Conservation (phyloP, 352 stramenopile genomes). For the Globisporangium spinosum region DNA sequence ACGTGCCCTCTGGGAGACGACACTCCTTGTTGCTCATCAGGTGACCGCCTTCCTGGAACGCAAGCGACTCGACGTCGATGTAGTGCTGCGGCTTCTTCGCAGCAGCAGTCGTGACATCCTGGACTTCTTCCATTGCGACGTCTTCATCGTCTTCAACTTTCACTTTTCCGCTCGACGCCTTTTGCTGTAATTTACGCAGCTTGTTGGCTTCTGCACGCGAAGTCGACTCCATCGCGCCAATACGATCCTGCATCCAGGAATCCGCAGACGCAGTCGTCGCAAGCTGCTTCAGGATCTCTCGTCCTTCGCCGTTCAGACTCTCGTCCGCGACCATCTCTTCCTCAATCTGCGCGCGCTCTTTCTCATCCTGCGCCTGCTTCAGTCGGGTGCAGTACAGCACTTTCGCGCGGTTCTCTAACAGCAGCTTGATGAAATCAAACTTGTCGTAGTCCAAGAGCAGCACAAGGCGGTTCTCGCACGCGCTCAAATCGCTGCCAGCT, state of each 20-base stretch:
- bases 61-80: conserved; percentile 94
- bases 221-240: conserved; percentile 81
- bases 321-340: conserved; percentile 83
- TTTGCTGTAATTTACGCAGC: conserved; percentile 69
- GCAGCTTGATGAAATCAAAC: conserved; percentile 98
- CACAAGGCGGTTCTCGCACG: conserved; percentile 97
- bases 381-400: conserved; percentile 97
- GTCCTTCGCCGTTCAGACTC: conserved; percentile 86
- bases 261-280: conserved; percentile 85
- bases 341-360: conserved; percentile 89
- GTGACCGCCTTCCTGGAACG: conserved; percentile 94
- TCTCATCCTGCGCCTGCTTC: conserved; percentile 94
- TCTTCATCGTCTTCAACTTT: conserved; percentile 41
- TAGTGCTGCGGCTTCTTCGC: conserved; percentile 78
- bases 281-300: conserved; percentile 90
- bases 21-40: conserved; percentile 99
- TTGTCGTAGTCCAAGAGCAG: conserved; percentile 98
- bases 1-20: conserved; percentile 94
- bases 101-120: conserved; percentile 15
- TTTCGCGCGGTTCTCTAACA: conserved; percentile 94
- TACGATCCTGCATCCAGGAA: conserved; percentile 93
- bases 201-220: conserved; percentile 81
- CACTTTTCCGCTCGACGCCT: conserved; percentile 17
- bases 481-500: conserved; percentile 61
- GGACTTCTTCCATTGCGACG: conserved; percentile 46